Percentiles rank a stretch among this genome's conserved stretches.
These are phyloP conservation scores for Termitomyces sp. DNA, from an alignment of 768 basidiomycete species.

Conservation along the genomic window DNA sequence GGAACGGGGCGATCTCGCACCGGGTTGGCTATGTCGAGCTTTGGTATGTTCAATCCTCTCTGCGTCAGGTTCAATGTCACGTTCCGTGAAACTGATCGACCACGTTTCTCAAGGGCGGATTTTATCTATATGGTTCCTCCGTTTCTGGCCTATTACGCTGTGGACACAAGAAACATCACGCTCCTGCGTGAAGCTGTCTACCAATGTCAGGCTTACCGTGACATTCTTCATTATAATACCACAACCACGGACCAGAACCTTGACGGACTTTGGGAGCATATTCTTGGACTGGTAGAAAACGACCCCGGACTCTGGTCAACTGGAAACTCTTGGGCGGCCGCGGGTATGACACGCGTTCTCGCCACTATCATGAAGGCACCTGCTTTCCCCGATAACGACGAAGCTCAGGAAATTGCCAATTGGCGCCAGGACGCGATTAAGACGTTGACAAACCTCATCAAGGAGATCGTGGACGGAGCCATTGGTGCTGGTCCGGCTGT, in stretches of 20 bases:
- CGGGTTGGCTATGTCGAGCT: constrained; percentile 14
- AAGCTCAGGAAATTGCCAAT: neutral
- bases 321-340: constrained; percentile 70
- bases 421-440: constrained; percentile 13
- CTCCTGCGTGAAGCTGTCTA: constrained; percentile 38
- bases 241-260: neutral
- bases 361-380: constrained; percentile 39
- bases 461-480: constrained; percentile 20
- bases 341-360: constrained; percentile 58
- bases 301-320: constrained; percentile 43
- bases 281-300: constrained; percentile 29
- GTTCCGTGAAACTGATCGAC: neutral
- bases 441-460: constrained; percentile 16
- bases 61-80: neutral
- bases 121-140: constrained; percentile 53
- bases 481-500: constrained; percentile 9
- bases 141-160: constrained; percentile 52
- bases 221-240: constrained; percentile 29
- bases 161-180: constrained; percentile 21
- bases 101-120: constrained; percentile 34
- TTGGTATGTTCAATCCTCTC: neutral
- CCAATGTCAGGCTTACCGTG: constrained; percentile 44
- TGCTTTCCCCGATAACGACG: neutral
- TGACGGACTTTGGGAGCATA: constrained; percentile 21
- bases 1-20: constrained; percentile 51